Conservation (phyloP, 2,329 filamentous ascomycete genomes). For the Ophiostoma sp. region DNA sequence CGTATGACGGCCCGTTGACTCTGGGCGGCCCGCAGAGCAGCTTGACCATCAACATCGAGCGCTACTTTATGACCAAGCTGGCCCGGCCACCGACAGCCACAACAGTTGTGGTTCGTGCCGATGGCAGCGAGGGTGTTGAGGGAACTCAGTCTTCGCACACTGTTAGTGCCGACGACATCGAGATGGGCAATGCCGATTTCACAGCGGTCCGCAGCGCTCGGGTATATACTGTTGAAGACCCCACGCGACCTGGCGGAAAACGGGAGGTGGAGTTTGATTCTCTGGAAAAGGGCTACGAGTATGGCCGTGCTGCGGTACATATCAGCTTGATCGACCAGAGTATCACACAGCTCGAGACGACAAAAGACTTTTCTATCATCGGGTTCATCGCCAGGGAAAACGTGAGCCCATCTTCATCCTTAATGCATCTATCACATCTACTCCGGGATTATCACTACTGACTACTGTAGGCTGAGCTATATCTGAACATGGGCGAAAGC, state of each 20-base stretch:
- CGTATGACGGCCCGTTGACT: constrained; percentile 72
- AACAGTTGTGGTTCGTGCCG: constrained; percentile 60
- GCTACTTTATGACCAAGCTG: constrained; percentile 80
- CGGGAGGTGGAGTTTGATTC: constrained; percentile 74
- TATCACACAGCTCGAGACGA: constrained; percentile 79
- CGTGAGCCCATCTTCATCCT: constrained; percentile 39
- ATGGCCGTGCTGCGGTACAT: constrained; percentile 84
- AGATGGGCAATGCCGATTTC: constrained; percentile 46
- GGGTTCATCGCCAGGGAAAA: constrained; percentile 75
- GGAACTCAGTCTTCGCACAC: constrained; percentile 49
- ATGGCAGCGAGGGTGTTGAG: constrained; percentile 43
- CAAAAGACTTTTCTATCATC: constrained; percentile 70
- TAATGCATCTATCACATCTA: not conserved
- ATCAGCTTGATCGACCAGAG: constrained; percentile 83
- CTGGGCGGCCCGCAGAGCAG: constrained; percentile 73
- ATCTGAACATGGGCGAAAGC: constrained; percentile 76
- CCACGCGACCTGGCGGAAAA: constrained; percentile 69
- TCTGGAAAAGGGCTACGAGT: constrained; percentile 88
- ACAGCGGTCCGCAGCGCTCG: constrained; percentile 70
- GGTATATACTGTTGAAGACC: constrained; percentile 74
- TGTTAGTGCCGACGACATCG: constrained; percentile 46
- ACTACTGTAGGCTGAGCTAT: constrained; percentile 64
- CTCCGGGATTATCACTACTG: not conserved
- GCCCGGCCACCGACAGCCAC: constrained; percentile 71
- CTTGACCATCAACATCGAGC: constrained; percentile 77